Conservation (phyloP, 108 stramenopile species). For the Hondaea fermentalgiana region DNA sequence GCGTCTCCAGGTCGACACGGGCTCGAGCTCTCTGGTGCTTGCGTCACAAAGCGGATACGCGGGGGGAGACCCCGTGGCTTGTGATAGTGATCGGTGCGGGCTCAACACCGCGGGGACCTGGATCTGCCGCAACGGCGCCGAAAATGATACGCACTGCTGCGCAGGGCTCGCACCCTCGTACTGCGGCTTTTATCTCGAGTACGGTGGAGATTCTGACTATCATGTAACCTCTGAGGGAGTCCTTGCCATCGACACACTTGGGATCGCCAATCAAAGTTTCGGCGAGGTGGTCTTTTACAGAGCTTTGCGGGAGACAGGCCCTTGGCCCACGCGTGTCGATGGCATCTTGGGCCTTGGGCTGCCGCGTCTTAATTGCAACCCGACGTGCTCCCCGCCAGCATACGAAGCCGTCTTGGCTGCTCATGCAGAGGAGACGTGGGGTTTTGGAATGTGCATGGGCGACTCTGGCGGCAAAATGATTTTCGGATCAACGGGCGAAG, state of each 20-base stretch:
- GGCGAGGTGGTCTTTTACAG: not conserved
- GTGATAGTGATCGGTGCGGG: not conserved
- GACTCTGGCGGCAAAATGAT: not conserved
- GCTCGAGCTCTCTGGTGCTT: not conserved
- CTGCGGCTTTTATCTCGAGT: not conserved
- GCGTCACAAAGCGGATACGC: not conserved
- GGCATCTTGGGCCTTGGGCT: not conserved
- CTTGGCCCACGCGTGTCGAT: slow-evolving; percentile 3
- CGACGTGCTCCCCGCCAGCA: not conserved
- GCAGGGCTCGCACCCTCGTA: not conserved
- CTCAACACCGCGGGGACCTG: not conserved
- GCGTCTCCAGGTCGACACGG: slow-evolving; percentile 8
- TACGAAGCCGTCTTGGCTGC: not conserved
- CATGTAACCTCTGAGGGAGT: not conserved
- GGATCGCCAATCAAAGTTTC: not conserved
- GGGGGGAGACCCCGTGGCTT: not conserved
- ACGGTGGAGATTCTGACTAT: not conserved
- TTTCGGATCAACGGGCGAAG: not conserved
- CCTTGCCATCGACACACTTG: not conserved
- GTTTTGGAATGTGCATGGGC: slow-evolving; percentile 1
- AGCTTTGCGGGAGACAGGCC: not conserved
- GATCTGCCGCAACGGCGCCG: not conserved
- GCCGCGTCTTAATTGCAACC: slow-evolving; percentile 6
- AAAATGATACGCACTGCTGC: not conserved
- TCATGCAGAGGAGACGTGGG: not conserved